Conservation (phyloP, 2,329 filamentous ascomycete genomes). For the Talaromyces sp. region DNA sequence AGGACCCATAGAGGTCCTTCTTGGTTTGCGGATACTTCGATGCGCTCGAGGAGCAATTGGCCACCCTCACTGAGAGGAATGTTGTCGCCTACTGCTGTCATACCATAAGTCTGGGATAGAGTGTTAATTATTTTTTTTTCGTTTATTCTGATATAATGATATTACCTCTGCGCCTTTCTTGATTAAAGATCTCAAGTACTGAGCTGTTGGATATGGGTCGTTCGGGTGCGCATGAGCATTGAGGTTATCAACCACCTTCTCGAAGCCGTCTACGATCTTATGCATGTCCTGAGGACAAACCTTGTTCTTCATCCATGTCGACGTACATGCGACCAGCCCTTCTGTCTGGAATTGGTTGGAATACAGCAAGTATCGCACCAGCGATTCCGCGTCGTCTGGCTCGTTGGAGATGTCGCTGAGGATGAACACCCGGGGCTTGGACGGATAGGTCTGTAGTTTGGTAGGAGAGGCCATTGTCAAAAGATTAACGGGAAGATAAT, state of each 20-base stretch:
- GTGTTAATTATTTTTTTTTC: too few species aligned
- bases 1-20: slow-evolving; percentile 50
- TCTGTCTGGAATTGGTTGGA: slow-evolving; percentile 44
- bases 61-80: background rate
- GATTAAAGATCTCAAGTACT: background rate
- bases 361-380: slow-evolving; percentile 43
- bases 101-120: background rate
- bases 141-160: too few species aligned
- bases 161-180: too few species aligned
- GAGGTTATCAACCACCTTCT: slow-evolving; percentile 28
- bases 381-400: slow-evolving; percentile 42
- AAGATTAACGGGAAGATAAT: too few species aligned
- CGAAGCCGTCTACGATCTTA: slow-evolving; percentile 42
- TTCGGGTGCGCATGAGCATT: slow-evolving; percentile 44
- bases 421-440: slow-evolving; percentile 32
- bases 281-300: slow-evolving; percentile 40
- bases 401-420: slow-evolving; percentile 44
- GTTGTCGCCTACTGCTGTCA: background rate
- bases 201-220: slow-evolving; percentile 32
- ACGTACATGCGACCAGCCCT: slow-evolving; percentile 43
- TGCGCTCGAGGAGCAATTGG: slow-evolving; percentile 21
- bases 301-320: slow-evolving; percentile 41
- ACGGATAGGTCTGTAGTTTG: too few species aligned
- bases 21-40: slow-evolving; percentile 23
- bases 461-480: too few species aligned